Evolutionary conservation across 2,329 filamentous ascomycete genomes (phyloP), one percentile per base, ranked within the genome.

Genomic region (Fusarium pseudonygamai): DNA sequence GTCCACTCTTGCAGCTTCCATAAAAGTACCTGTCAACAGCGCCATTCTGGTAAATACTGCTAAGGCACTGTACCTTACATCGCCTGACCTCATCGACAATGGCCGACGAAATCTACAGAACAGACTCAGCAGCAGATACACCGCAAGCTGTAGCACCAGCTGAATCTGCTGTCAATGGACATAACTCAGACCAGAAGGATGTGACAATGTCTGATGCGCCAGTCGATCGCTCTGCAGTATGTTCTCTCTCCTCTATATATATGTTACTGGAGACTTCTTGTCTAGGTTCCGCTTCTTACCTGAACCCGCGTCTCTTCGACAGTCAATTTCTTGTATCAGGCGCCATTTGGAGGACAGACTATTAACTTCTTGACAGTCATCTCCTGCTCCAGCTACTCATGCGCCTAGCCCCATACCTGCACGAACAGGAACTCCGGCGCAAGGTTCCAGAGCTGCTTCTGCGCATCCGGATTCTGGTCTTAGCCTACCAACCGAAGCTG

Each of bases 401-500:
- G 79, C 79, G n/a, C 82, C 84, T 15, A 85, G 84, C 46, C 84
- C 85, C 20, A 79, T 82, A 26, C 82, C 84, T 16, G 80, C 79
- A 12, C 82, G 87, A 64, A 87, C 83, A 43, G 84, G 85, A 67
- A 90, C 89, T 22, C 87, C 84, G 72, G 83, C 83, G 61, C 80
- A 83, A 65, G 82, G 84, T 71, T 90, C 88, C 40, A 84, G 89
- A 74, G 87, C 89, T 15, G 84, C 87, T 13, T 91, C 89, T 36
- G 86, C 84, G 52, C 88, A 90, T 67, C 88, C 89, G 7, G 89
- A 91, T 68, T 73, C 84, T 9, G 81, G 82, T 32, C 85, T 84
- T 73, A 82, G 83, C n/a, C 87, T 92, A 80, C 90, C 90, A 3
- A 82, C 86, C 18, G 88, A 92, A 77, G 87, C 90, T 20, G 86